Base-by-base conservation (phyloP, 2,329 filamentous ascomycete genomes). In the Pyrenochaeta sp. region DNA sequence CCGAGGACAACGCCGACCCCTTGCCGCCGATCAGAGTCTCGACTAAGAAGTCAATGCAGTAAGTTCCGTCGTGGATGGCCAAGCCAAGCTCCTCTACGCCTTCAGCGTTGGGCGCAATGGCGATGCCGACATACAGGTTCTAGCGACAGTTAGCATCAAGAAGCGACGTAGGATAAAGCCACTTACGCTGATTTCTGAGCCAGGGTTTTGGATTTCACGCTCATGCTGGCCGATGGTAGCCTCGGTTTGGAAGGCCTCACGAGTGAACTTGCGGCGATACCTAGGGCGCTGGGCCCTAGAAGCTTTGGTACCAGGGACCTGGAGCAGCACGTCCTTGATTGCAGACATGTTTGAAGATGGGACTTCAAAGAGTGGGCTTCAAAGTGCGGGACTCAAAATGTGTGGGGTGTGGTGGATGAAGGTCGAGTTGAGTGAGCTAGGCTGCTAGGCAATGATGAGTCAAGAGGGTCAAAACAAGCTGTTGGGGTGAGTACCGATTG, bases 1-100 rank as follows among this genome's bases (percentile, higher is more conserved):
- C 21, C 2, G 44, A 49, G 2, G 35, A 44, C n/a, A 24, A 22
- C 20, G 21, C 19, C 11, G 20, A n/a, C 13, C 14, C 32, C 17
- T 18, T 27, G 8, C 22, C 8, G 14, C 21, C n/a, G 3, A 18
- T 35, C 11, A 55, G 38, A 19, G 49, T 42, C 6, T 43, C 47
- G 28, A 88, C 80, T 4, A 81, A 81, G 61, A 87, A 91, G 65
- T 92, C 88, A 30, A 89, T 76, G 15, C 88, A 82, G 63, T 92
- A 92, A 3, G 86, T 85, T 5, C 83, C 83, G 63, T 92, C 88
- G 51, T 90, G 87, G 50, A 88, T 80, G 3, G 86, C 87, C 35
- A 91, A 74, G 10, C 58, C 61, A 11, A 67, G 4, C 81, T 79
- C 8, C 83, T 76, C 1, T 77, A 77, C 37, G 75, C 73, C 44